phyloP scores from a whole-genome alignment of 2,329 filamentous ascomycete genomes.

The Phoma herbarum region DNA sequence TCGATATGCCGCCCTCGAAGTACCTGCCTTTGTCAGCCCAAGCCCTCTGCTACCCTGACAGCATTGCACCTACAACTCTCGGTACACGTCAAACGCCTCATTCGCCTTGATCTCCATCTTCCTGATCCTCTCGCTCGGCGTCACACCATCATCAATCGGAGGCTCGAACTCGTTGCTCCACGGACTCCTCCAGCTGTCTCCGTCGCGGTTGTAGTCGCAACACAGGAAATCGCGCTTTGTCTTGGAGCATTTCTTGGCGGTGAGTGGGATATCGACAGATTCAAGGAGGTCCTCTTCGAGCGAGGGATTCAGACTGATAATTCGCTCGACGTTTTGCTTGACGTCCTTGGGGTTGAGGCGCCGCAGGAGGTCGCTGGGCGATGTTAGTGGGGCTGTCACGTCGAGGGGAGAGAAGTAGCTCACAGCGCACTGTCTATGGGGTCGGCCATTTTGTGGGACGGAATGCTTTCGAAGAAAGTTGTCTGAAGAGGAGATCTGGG shows the following conservation, averaged over 20 bases:
- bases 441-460: slow-evolving; percentile 44
- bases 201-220: slow-evolving; percentile 99
- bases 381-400: slow-evolving; percentile 21
- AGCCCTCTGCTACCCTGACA: neutral
- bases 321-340: slow-evolving; percentile 82
- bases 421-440: slow-evolving; percentile 75
- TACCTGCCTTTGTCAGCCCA: slow-evolving; percentile 62
- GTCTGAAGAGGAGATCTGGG: slow-evolving; percentile 22
- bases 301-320: slow-evolving; percentile 87
- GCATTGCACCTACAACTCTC: slow-evolving; percentile 71
- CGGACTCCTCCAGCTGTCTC: slow-evolving; percentile 96
- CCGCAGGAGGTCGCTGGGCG: slow-evolving; percentile 88
- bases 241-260: slow-evolving; percentile 83
- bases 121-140: slow-evolving; percentile 88
- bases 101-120: slow-evolving; percentile 95
- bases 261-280: slow-evolving; percentile 94
- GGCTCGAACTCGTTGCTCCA: slow-evolving; percentile 99
- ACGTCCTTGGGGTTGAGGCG: slow-evolving; percentile 96
- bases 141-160: slow-evolving; percentile 81
- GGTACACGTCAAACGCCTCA: slow-evolving; percentile 95
- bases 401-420: slow-evolving; percentile 20
- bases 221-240: slow-evolving; percentile 94
- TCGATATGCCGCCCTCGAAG: slow-evolving; percentile 94
- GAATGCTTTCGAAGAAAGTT: slow-evolving; percentile 22
- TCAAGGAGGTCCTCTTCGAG: slow-evolving; percentile 97